Conservation (phyloP, 371 early-diverging fungal species). For the Apophysomyces ossiformis region DNA sequence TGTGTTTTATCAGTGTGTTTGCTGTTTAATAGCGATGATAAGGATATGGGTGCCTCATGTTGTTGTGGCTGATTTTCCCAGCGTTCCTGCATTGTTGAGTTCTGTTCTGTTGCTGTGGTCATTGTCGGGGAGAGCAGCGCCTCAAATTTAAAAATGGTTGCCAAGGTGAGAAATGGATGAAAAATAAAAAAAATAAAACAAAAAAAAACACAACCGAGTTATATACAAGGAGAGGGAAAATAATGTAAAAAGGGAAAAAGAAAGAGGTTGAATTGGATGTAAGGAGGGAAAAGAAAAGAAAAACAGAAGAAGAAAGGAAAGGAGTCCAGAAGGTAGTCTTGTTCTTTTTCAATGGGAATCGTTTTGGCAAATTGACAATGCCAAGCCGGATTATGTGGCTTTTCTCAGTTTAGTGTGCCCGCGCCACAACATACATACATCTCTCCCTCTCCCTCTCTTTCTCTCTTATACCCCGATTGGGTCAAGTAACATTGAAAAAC, state of each 20-base stretch:
- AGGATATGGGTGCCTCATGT: conserved; percentile 9
- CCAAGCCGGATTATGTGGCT: conserved; percentile 12
- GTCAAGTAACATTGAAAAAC: background rate
- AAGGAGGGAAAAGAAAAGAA: conserved; percentile 2
- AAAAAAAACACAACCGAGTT: background rate
- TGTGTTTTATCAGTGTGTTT: conserved; percentile 3
- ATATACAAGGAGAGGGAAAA: conserved; percentile 2
- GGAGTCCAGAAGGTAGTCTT: conserved; percentile 5
- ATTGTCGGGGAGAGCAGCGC: background rate
- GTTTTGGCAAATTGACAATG: conserved; percentile 4
- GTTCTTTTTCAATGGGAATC: background rate
- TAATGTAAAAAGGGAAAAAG: background rate
- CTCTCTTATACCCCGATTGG: too few species aligned
- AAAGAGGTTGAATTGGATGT: conserved; percentile 2
- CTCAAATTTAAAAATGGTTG: conserved; percentile 6
- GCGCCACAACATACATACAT: background rate
- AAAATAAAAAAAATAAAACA: background rate
- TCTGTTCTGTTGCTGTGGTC: conserved; percentile 10
- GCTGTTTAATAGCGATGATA: conserved; percentile 6
- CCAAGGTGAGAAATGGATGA: background rate
- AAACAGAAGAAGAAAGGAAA: conserved; percentile 6
- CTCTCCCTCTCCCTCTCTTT: too few species aligned
- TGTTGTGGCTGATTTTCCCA: conserved; percentile 12
- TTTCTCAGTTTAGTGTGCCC: conserved; percentile 7
- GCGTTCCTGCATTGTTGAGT: conserved; percentile 8